Percentiles rank a stretch among this genome's conserved stretches.
phyloP scores from a whole-genome alignment of 2,329 filamentous ascomycete species.

The Arthrobotrys musiformis region DNA sequence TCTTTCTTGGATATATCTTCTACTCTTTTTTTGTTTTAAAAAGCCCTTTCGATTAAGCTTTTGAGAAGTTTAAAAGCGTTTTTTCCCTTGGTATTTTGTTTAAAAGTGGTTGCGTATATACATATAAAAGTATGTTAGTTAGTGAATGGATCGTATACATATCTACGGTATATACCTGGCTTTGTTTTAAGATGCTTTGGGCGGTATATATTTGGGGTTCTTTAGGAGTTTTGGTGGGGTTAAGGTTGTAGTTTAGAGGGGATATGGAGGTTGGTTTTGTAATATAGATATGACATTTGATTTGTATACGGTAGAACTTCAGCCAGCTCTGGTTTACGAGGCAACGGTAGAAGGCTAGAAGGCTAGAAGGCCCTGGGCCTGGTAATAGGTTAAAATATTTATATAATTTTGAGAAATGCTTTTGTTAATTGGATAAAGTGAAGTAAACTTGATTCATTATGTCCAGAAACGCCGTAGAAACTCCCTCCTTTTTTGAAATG shows the following conservation, averaged over 20 bases:
- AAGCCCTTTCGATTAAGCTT: background rate
- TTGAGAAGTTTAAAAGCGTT: background rate
- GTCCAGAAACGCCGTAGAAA: background rate
- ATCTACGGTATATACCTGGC: conserved; percentile 39
- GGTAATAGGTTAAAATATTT: no score
- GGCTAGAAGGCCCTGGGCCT: no score
- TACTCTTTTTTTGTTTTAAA: conserved; percentile 37
- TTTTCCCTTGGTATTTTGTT: conserved; percentile 14
- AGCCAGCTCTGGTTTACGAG: no score
- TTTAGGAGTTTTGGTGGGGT: background rate
- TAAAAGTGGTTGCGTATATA: conserved; percentile 10
- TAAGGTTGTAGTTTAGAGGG: no score
- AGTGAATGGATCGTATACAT: conserved; percentile 32
- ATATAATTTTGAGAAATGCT: background rate
- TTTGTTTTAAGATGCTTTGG: background rate
- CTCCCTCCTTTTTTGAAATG: conserved; percentile 5
- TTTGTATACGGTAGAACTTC: no score
- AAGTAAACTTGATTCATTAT: conserved; percentile 38
- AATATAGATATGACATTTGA: no score
- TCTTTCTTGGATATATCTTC: background rate
- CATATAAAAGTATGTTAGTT: background rate
- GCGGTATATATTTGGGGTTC: conserved; percentile 16
- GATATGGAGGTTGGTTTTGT: no score
- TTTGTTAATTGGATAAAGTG: background rate
- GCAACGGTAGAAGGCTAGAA: no score